Evolutionary conservation across 108 stramenopile species (phyloP), one percentile per base, ranked within the genome.

Genomic region (Cyclotella sp.): DNA sequence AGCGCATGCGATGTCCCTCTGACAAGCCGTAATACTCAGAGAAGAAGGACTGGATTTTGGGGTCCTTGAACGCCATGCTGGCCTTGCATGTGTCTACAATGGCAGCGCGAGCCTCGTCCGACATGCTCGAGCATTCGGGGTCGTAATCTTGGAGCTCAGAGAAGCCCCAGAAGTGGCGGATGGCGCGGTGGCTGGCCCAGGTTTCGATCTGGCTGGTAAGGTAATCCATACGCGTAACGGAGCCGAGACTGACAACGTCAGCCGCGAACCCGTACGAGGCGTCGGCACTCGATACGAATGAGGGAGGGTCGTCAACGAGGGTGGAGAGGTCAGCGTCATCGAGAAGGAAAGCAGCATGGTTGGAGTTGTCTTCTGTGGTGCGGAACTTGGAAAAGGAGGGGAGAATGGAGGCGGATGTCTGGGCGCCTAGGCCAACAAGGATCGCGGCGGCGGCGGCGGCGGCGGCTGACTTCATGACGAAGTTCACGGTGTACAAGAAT

Each of bases 141-240:
- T 63, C 61, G 24, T 26, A 62, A 45, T 79, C 65, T 15, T 53
- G 30, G 9, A 30, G 21, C 24, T 78, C 77, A 10, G 77, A 47
- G 19, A 78, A 61, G 9, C 63, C 62, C 47, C 47, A 63, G 54
- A 52, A 78, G 46, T 54, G 29, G 3, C 77, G 70, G 0, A 71
- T 58, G 26, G 44, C 16, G 0, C 10, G 9, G 42, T 73, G 64
- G 6, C 26, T 28, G 16, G 72, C 78, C 59, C 72, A 73, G 14
- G 78, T 79, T n/a, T 58, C 55, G 40, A 63, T 29, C 47, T 79
- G 78, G 40, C 52, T 65, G 16, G 51, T 43, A 0, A 65, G 72
- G 29, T 66, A 79, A 21, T 79, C 72, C 12, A 64, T 46, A 15
- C 72, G 44, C 19, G 34, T 64, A 8, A 54, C 4, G 28, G 77